A percentile compares a stretch with the other conserved stretches of the same genome.
These are phyloP conservation scores for Penicillium canescens DNA, from an alignment of 495 filamentous ascomycete species.

Conservation along the genomic window DNA sequence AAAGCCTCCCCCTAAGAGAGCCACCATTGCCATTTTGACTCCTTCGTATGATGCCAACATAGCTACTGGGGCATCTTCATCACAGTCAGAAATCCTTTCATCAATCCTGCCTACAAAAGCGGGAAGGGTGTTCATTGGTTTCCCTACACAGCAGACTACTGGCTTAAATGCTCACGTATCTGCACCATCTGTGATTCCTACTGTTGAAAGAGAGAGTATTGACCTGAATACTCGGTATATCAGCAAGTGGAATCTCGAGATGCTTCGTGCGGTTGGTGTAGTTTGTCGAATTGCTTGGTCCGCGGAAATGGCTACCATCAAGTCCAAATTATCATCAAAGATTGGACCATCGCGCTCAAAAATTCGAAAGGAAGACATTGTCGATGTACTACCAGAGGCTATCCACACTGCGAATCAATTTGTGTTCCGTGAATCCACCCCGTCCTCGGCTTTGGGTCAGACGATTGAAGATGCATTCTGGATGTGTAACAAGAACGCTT, in stretches of 20 bases:
- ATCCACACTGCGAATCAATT: constrained; percentile 73
- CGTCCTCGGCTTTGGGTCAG: constrained; percentile 73
- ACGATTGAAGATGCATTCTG: constrained; percentile 93
- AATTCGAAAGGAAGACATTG: constrained; percentile 60
- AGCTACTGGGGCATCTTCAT: constrained; percentile 58
- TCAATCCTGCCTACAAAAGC: constrained; percentile 87
- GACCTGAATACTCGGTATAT: constrained; percentile 95
- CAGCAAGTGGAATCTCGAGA: constrained; percentile 92
- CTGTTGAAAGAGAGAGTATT: constrained; percentile 96
- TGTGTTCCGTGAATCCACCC: constrained; percentile 84
- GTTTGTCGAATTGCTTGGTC: constrained; percentile 84
- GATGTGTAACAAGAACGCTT: constrained; percentile 77
- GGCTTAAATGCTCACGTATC: constrained; percentile 94
- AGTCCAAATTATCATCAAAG: constrained; percentile 35
- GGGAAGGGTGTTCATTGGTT: constrained; percentile 94
- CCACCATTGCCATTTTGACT: constrained; percentile 81
- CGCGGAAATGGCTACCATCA: constrained; percentile 79
- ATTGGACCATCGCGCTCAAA: constrained; percentile 48
- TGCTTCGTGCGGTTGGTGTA: constrained; percentile 88
- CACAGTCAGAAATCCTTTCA: constrained; percentile 76
- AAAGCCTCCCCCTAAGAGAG: constrained; percentile 87
- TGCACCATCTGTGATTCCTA: constrained; percentile 96
- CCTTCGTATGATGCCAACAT: constrained; percentile 84
- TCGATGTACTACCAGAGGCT: constrained; percentile 71
- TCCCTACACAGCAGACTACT: constrained; percentile 96